These are phyloP conservation scores for Boehmeria nivea DNA, from an alignment of 306 rosid genomes.

Conservation along the genomic window DNA sequence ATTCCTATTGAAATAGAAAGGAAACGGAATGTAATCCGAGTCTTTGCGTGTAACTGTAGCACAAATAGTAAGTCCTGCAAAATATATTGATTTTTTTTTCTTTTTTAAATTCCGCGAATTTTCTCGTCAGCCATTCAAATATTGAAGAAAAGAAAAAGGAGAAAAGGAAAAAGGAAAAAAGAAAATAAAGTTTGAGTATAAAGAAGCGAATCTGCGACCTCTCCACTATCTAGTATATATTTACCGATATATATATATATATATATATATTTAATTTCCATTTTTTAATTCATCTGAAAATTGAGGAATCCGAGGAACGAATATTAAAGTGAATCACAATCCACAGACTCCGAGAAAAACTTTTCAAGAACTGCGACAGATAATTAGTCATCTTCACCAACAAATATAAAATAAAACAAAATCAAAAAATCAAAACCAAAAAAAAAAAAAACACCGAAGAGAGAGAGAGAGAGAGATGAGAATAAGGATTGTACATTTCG, in stretches of 20 bases:
- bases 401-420: neutral
- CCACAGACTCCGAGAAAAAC: slow-evolving; percentile 9
- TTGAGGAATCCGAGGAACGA: slow-evolving; percentile 19
- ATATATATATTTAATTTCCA: too few relatives aligned
- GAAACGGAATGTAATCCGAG: too few relatives aligned
- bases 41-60: too few relatives aligned
- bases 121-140: slow-evolving; percentile 22
- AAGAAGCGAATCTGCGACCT: slow-evolving; percentile 21
- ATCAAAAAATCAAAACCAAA: neutral
- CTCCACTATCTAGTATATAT: neutral
- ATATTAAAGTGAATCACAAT: too few relatives aligned
- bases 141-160: neutral
- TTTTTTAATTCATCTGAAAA: slow-evolving; percentile 3
- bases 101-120: too few relatives aligned
- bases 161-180: neutral
- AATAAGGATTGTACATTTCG: slow-evolving; percentile 78
- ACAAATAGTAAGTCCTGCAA: too few relatives aligned
- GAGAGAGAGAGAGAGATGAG: neutral
- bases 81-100: neutral
- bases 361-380: neutral
- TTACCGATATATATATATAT: too few relatives aligned
- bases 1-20: too few relatives aligned
- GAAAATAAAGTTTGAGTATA: neutral
- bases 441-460: too few relatives aligned
- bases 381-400: neutral